Evolutionary conservation across 2,329 filamentous ascomycete genomes (phyloP).

Genomic region (Endocalyx cinctus): DNA sequence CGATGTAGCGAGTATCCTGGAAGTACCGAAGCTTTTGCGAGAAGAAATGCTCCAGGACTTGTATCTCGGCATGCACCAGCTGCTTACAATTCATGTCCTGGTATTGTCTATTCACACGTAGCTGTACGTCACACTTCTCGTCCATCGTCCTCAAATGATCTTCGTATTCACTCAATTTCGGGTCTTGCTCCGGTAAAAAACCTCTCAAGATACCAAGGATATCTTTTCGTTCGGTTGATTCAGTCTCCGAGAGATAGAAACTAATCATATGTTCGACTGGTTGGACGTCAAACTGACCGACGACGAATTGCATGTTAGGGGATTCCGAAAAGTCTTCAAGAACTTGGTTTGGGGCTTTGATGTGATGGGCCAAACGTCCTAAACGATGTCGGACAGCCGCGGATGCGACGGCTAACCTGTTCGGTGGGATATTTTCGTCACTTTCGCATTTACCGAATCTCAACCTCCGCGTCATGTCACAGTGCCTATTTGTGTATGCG

Average conservation of each 20-base stretch:
- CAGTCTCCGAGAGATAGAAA: not conserved
- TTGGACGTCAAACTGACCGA: conserved; percentile 26
- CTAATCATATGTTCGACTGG: conserved; percentile 13
- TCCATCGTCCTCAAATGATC: conserved; percentile 22
- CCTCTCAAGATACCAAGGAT: conserved; percentile 27
- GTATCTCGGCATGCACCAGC: conserved; percentile 41
- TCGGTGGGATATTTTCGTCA: conserved; percentile 1
- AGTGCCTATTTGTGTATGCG: conserved; percentile 12
- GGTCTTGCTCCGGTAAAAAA: conserved; percentile 20
- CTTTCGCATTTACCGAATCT: not conserved
- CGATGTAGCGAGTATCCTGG: conserved; percentile 39
- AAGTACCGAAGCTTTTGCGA: conserved; percentile 27
- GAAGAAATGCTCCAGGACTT: conserved; percentile 43
- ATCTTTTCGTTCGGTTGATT: conserved; percentile 13
- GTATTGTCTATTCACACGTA: conserved; percentile 22
- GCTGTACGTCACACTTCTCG: conserved; percentile 16
- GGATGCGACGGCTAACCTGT: conserved; percentile 16
- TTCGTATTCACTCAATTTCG: conserved; percentile 7
- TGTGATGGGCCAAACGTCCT: conserved; percentile 39
- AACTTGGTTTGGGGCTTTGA: conserved; percentile 34
- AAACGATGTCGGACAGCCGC: conserved; percentile 34
- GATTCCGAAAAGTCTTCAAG: conserved; percentile 28
- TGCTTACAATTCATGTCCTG: conserved; percentile 21
- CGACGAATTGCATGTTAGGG: conserved; percentile 22
- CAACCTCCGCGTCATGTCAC: conserved; percentile 7